phyloP scores from a whole-genome alignment of 306 rosid species.

The Cucumis sativus region Cucumber_9930_V3 NC_026661.2:5155501-5156000 shows the following conservation, averaged over 20 bases:
- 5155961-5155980: slow-evolving; percentile 39
- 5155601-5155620: too few species aligned
- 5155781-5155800: background rate
- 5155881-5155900: background rate
- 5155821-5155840: slow-evolving; percentile 42
- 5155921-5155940: background rate
- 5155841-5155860: slow-evolving; percentile 39
- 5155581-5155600: too few species aligned
- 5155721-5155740: background rate
- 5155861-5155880: slow-evolving; percentile 20
- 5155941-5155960: background rate
- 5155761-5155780: slow-evolving; percentile 7
- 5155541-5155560: too few species aligned
- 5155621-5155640: too few species aligned
- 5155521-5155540: too few species aligned
- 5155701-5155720: background rate
- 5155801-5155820: slow-evolving; percentile 20
- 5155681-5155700: background rate
- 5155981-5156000: slow-evolving; percentile 20
- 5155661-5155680: background rate
- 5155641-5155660: too few species aligned
- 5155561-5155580: too few species aligned
- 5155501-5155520: too few species aligned
- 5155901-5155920: background rate
- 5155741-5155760: slow-evolving; percentile 28